phyloP scores from a whole-genome alignment of 169 alveolate genomes.

The Plasmodium blacklocki region DNA sequence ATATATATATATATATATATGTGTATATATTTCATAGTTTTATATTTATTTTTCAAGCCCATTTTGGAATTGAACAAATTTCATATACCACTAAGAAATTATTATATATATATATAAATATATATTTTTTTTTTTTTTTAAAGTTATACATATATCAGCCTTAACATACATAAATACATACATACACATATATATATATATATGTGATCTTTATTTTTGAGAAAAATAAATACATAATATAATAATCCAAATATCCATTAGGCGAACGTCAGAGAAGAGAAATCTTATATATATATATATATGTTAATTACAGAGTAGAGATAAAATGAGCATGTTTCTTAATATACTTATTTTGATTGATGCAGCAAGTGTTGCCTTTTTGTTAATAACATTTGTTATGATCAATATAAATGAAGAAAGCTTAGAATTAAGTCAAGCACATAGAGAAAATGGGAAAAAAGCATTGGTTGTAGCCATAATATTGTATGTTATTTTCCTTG shows the following conservation, averaged over 20 bases:
- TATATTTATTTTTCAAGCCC: background rate
- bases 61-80: no score
- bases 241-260: background rate
- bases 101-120: background rate
- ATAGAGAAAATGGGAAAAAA: slow-evolving; percentile 75
- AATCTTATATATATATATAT: background rate
- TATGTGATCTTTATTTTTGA: background rate
- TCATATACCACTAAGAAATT: no score
- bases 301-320: background rate
- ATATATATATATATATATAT: slow-evolving; percentile 1
- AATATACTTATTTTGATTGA: slow-evolving; percentile 70
- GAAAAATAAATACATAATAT: background rate
- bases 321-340: slow-evolving; percentile 73
- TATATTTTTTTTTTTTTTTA: background rate
- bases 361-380: slow-evolving; percentile 76
- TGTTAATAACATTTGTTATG: slow-evolving; percentile 72
- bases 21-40: background rate
- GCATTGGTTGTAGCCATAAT: slow-evolving; percentile 70
- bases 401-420: slow-evolving; percentile 68
- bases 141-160: background rate
- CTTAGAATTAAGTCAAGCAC: slow-evolving; percentile 40
- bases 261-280: no score
- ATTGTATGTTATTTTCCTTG: slow-evolving; percentile 42
- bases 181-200: background rate
- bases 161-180: background rate